Evolutionary conservation across 176 grass and related monocot genomes (phyloP), one percentile per base, ranked within the genome.

Genomic region (Triticum dicoccoides): DNA sequence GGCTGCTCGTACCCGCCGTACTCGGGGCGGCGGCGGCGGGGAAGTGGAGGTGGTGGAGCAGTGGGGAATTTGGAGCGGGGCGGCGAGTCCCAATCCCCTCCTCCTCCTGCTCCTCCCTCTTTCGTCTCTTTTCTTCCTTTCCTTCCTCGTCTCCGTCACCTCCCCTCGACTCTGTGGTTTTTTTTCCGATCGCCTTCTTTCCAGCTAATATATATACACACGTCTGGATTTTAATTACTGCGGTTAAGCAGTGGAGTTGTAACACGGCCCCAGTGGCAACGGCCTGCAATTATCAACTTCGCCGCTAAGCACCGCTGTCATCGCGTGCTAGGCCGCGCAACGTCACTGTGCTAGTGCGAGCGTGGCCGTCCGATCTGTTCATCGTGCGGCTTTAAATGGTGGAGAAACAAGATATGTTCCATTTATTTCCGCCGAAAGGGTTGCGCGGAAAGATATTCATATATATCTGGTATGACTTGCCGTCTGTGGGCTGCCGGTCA

Each of bases 1-100:
- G 18, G 42, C n/a, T 63, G 37, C 47, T 84, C 30, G 33, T 2
- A 1, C 61, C 15, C 76, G 63, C 62, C 82, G 77, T 70, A 41
- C 23, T 78, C 15, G n/a, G 30, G 44, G 61, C 20, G 2, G 62
- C 21, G 33, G 65, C 1, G 65, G 75, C 61, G 10, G 69, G 29
- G 38, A 23, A 9, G 25, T 30, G 56, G 83, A 13, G 82, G 75
- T 3, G 69, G 84, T 0, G 84, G 81, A 33, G 82, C 77, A 82
- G 71, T 58, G 78, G 82, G 82, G 77, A 88, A 88, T 88, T 91
- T 63, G 81, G 85, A 75, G 76, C 68, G 67, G 51, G 81, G 25
- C 61, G 89, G 82, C 70, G 82, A 86, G 68, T 90, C 90, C 88
- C 85, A 88, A 78, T 91, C 83, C 88, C 67, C 72, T 75, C 72